These are phyloP conservation scores for Ophiostoma sp. DNA, from an alignment of 2,329 filamentous ascomycete genomes.

Conservation along the genomic window DNA sequence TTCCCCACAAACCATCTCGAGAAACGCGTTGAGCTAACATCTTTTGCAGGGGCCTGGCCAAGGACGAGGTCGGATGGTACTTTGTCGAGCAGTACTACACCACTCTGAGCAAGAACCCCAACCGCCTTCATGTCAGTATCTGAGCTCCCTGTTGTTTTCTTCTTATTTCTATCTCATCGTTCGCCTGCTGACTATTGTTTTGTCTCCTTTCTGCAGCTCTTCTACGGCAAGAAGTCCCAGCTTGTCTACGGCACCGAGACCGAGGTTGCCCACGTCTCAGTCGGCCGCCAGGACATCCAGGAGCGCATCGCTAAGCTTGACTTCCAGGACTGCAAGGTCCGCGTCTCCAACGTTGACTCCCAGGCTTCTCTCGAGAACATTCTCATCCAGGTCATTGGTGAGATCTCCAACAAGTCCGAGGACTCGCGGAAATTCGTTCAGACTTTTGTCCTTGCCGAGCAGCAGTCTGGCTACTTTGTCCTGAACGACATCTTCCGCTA, in stretches of 20 bases:
- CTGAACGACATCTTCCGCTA: slow-evolving; percentile 98
- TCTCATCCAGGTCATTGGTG: slow-evolving; percentile 95
- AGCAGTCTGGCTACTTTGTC: slow-evolving; percentile 96
- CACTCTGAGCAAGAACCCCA: slow-evolving; percentile 88
- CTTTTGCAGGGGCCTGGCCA: slow-evolving; percentile 57
- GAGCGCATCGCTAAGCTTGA: slow-evolving; percentile 91
- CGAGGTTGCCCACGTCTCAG: slow-evolving; percentile 79
- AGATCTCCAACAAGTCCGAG: slow-evolving; percentile 90
- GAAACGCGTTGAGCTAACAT: slow-evolving; percentile 6
- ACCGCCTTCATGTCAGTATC: slow-evolving; percentile 76
- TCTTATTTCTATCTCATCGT: neutral
- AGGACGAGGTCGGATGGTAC: slow-evolving; percentile 98
- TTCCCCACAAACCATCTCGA: neutral
- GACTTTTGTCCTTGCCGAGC: slow-evolving; percentile 94
- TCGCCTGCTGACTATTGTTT: slow-evolving; percentile 2
- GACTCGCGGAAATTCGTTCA: slow-evolving; percentile 96
- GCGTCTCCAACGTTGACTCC: slow-evolving; percentile 95
- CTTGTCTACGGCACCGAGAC: slow-evolving; percentile 92
- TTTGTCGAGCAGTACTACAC: slow-evolving; percentile 99
- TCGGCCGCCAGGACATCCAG: slow-evolving; percentile 89
- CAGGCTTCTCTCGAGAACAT: slow-evolving; percentile 92
- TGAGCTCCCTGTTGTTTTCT: neutral
- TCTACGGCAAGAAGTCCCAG: slow-evolving; percentile 95
- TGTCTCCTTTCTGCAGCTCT: slow-evolving; percentile 58
- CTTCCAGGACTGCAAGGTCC: slow-evolving; percentile 97